Percentiles rank a stretch among this genome's conserved stretches.
Conservation (phyloP, 2,329 filamentous ascomycete genomes). For the Fusarium bulbicola region DNA sequence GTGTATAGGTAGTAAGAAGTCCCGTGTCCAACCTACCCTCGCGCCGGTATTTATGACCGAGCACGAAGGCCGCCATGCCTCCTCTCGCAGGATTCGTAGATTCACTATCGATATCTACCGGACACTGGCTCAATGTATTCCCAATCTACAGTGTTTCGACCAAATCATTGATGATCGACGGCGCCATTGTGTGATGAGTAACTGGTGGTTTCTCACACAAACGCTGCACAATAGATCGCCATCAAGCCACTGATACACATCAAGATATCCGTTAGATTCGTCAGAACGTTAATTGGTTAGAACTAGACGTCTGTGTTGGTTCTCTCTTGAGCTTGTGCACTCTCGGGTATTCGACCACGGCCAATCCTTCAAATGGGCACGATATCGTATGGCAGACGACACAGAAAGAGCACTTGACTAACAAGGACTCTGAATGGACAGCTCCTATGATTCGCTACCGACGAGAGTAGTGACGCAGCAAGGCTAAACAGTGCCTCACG, state of each 20-base stretch:
- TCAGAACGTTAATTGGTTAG: neutral
- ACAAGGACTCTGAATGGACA: neutral
- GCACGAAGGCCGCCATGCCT: neutral
- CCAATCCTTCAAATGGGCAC: neutral
- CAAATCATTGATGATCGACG: neutral
- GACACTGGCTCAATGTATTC: neutral
- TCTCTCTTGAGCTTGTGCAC: neutral
- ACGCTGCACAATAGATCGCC: constrained; percentile 5
- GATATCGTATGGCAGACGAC: neutral
- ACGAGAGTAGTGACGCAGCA: neutral
- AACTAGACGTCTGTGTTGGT: neutral
- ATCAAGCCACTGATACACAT: constrained; percentile 15
- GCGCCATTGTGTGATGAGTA: constrained; percentile 24
- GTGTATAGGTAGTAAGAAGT: neutral
- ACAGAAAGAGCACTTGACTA: neutral
- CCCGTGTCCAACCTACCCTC: neutral
- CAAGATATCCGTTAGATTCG: neutral
- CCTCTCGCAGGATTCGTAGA: neutral
- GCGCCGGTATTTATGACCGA: constrained; percentile 11
- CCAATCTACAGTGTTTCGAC: neutral
- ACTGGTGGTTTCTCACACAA: neutral
- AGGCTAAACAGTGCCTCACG: constrained; percentile 12
- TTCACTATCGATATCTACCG: neutral
- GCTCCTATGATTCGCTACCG: neutral
- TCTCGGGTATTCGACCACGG: constrained; percentile 3